A percentile compares a stretch with the other conserved stretches of the same genome.
These are phyloP conservation scores for Fraxinus paxiana DNA, from an alignment of 305 asterid genomes.

Conservation along the genomic window DNA sequence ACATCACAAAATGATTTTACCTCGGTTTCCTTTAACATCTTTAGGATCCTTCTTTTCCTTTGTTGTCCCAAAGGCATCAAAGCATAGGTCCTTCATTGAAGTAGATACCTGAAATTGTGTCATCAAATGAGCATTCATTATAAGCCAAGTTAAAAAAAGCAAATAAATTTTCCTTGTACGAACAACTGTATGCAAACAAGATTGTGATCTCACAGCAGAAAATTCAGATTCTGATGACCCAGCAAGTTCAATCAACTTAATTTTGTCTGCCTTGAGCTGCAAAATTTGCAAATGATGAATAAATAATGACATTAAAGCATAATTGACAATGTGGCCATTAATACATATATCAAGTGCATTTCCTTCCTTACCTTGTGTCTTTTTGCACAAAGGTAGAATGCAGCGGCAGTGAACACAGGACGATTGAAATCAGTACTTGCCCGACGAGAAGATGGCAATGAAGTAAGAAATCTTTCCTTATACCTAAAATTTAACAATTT, in stretches of 20 bases:
- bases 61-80: constrained; percentile 66
- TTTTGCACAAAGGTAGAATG: constrained; percentile 82
- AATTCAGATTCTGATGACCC: constrained; percentile 91
- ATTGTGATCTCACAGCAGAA: constrained; percentile 46
- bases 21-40: constrained; percentile 80
- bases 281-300: constrained; percentile 17
- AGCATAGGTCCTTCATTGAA: constrained; percentile 84
- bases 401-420: constrained; percentile 80
- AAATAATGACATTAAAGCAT: neutral
- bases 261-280: constrained; percentile 84
- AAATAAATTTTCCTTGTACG: neutral
- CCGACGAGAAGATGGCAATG: constrained; percentile 75
- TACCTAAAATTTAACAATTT: constrained; percentile 41
- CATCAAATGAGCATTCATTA: neutral
- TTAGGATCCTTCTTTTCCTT: constrained; percentile 76
- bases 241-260: constrained; percentile 76
- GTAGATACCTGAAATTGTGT: constrained; percentile 56
- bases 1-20: constrained; percentile 27
- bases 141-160: neutral
- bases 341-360: neutral
- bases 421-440: constrained; percentile 72
- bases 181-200: neutral
- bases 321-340: neutral
- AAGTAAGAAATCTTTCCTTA: constrained; percentile 72
- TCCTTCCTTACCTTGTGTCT: constrained; percentile 59